Evolutionary conservation across 2,329 filamentous ascomycete genomes (phyloP).

Genomic region (Exophiala spinifera): DNA sequence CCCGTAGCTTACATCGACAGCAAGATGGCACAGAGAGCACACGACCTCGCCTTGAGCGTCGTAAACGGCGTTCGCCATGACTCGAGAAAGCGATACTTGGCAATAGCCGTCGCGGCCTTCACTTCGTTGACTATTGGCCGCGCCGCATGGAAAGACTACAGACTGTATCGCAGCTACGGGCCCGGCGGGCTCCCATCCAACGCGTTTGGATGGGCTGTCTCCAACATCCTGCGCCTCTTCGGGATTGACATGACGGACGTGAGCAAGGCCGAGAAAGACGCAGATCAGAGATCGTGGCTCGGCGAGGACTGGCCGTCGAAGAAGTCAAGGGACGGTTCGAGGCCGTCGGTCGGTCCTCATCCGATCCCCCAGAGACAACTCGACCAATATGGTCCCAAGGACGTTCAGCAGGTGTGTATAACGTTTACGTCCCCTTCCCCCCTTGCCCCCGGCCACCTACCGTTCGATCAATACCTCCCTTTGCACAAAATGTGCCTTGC

Average conservation of each 20-base stretch:
- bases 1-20: no score
- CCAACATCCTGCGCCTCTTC: background rate
- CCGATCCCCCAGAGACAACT: constrained; percentile 12
- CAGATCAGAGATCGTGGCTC: constrained; percentile 10
- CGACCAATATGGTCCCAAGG: constrained; percentile 3
- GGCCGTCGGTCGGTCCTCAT: constrained; percentile 6
- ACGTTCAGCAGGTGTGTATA: constrained; percentile 8
- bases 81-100: background rate
- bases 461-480: no score
- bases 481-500: no score
- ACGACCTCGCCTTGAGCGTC: background rate
- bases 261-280: background rate
- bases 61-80: background rate
- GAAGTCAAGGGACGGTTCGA: background rate
- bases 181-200: constrained; percentile 37
- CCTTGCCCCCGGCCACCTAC: no score
- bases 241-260: constrained; percentile 5
- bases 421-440: no score
- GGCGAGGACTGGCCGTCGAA: background rate
- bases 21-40: background rate
- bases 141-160: constrained; percentile 30
- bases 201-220: constrained; percentile 34
- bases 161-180: constrained; percentile 34
- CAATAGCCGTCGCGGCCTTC: background rate
- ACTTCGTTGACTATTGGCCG: constrained; percentile 2